phyloP scores from a whole-genome alignment of 805 yeast genomes.

The Wickerhamiella azymoides region DNA sequence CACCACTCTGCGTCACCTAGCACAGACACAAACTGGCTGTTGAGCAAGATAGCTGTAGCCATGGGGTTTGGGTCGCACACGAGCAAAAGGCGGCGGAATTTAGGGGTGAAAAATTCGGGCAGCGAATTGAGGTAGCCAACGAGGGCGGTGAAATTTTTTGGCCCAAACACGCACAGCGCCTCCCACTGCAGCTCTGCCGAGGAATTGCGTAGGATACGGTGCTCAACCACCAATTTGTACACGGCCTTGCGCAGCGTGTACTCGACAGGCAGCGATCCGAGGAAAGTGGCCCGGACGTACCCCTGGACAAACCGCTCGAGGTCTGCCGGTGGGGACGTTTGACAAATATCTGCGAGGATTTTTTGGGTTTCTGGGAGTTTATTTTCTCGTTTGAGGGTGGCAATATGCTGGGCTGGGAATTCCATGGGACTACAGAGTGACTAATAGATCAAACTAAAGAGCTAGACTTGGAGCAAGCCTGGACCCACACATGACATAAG shows the following conservation, averaged over 20 bases:
- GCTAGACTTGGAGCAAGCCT: too few relatives aligned
- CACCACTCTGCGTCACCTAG: not conserved
- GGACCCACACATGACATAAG: too few relatives aligned
- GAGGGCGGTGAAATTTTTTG: not conserved
- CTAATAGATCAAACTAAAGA: too few relatives aligned
- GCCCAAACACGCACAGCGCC: constrained; percentile 2
- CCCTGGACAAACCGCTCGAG: constrained; percentile 2
- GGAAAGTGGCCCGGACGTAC: not conserved
- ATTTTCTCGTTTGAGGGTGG: not conserved
- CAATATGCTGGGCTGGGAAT: not conserved
- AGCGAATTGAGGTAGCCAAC: constrained; percentile 1
- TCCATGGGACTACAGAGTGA: too few relatives aligned
- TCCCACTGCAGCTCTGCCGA: constrained; percentile 5
- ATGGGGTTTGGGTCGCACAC: not conserved
- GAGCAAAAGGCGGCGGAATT: constrained; percentile 1
- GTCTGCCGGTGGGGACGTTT: not conserved
- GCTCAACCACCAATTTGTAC: not conserved
- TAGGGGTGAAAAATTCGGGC: constrained; percentile 4
- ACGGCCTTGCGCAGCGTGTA: not conserved
- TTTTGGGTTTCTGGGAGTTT: not conserved
- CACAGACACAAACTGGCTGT: not conserved
- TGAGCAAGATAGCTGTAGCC: not conserved
- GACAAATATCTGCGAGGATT: not conserved
- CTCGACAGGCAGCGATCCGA: not conserved
- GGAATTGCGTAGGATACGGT: constrained; percentile 1